Conservation (phyloP, 495 filamentous ascomycete genomes). For the Talaromyces stipitatus region DNA sequence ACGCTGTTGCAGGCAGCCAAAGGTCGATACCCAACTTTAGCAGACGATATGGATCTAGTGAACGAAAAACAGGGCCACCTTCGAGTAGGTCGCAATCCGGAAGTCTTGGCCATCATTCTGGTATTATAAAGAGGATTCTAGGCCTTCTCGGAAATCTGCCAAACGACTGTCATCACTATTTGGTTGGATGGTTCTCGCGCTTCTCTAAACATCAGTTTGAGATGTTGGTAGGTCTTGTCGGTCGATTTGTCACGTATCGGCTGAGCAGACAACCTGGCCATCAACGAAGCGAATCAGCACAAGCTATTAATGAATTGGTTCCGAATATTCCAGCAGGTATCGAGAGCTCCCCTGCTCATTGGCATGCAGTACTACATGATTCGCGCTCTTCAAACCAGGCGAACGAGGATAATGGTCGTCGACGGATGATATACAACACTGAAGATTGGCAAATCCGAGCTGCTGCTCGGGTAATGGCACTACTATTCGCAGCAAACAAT, state of each 20-base stretch:
- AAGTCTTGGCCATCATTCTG: slow-evolving; percentile 58
- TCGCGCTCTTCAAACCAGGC: slow-evolving; percentile 10
- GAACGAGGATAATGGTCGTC: slow-evolving; percentile 24
- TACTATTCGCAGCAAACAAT: slow-evolving; percentile 81
- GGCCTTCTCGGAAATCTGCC: slow-evolving; percentile 73
- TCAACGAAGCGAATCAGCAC: slow-evolving; percentile 45
- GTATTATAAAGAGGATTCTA: slow-evolving; percentile 78
- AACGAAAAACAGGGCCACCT: slow-evolving; percentile 15
- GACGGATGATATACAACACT: slow-evolving; percentile 55
- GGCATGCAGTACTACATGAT: slow-evolving; percentile 71
- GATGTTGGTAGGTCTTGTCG: slow-evolving; percentile 64
- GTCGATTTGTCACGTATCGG: slow-evolving; percentile 77
- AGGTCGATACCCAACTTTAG: slow-evolving; percentile 3
- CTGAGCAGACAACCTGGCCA: slow-evolving; percentile 66
- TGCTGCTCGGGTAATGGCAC: slow-evolving; percentile 70
- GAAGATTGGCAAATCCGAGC: slow-evolving; percentile 92
- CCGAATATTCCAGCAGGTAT: slow-evolving; percentile 59
- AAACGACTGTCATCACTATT: slow-evolving; percentile 67
- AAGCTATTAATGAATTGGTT: slow-evolving; percentile 57
- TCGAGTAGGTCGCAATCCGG: slow-evolving; percentile 13
- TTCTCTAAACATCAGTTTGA: slow-evolving; percentile 63
- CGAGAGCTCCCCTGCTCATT: slow-evolving; percentile 54
- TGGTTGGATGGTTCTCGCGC: slow-evolving; percentile 81
- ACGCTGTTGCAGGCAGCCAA: slow-evolving; percentile 9
- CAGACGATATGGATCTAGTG: slow-evolving; percentile 4